Evolutionary conservation across 257 asterid species (phyloP).

Genomic region (Solanum habrochaites): DNA sequence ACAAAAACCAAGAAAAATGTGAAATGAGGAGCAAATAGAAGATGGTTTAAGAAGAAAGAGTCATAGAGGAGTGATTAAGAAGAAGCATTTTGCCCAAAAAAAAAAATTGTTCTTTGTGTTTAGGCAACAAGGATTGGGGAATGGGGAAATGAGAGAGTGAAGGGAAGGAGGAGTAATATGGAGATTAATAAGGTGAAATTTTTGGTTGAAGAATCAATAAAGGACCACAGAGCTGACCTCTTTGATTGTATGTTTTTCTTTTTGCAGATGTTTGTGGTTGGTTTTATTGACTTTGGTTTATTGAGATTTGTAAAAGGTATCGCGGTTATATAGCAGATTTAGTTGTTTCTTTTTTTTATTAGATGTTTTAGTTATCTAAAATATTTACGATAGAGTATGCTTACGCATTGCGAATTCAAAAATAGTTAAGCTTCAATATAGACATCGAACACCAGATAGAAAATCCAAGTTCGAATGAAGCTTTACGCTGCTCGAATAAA

Average conservation of each 20-base stretch:
- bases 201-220: neutral
- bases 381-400: no score
- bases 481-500: no score
- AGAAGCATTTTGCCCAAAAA: slow-evolving; percentile 10
- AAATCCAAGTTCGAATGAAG: no score
- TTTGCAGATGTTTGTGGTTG: slow-evolving; percentile 7
- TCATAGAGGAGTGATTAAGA: slow-evolving; percentile 4
- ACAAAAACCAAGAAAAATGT: neutral
- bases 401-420: neutral
- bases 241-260: slow-evolving; percentile 13
- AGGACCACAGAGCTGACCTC: slow-evolving; percentile 44
- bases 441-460: fast-evolving
- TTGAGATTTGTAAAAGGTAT: neutral
- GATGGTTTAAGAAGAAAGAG: neutral
- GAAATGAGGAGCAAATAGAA: neutral
- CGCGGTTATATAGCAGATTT: no score
- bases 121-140: neutral
- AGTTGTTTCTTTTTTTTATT: fast-evolving
- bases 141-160: neutral
- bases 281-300: slow-evolving; percentile 26
- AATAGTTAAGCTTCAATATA: no score
- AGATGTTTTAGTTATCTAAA: no score
- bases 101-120: neutral
- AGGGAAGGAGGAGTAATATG: neutral
- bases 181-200: neutral